A percentile compares a stretch with the other conserved stretches of the same genome.
Conservation (phyloP, 2,329 filamentous ascomycete genomes). For the Fusarium albosuccineum region DNA sequence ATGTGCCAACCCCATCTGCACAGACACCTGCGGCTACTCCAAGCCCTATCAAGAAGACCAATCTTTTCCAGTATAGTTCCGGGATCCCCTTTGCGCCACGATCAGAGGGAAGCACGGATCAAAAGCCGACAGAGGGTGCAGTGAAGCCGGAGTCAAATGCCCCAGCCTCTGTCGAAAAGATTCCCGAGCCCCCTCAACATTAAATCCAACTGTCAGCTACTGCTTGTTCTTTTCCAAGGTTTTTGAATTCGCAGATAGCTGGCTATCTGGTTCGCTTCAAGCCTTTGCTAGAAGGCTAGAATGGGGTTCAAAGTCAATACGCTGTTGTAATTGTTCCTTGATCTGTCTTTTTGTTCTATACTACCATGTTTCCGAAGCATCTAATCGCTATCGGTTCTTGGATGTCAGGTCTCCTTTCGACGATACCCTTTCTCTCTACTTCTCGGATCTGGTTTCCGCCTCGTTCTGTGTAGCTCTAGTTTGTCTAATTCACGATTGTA, state of each 20-base stretch:
- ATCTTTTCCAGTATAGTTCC: conserved; percentile 56
- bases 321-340: conserved; percentile 21
- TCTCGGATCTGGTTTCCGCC: conserved; percentile 6
- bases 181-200: conserved; percentile 16
- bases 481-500: conserved; percentile 36
- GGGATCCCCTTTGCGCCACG: conserved; percentile 63
- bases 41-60: conserved; percentile 52
- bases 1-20: conserved; percentile 54
- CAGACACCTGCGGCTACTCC: conserved; percentile 51
- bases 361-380: conserved; percentile 10
- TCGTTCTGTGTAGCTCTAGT: conserved; percentile 34
- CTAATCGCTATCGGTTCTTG: conserved; percentile 16
- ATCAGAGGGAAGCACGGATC: conserved; percentile 10
- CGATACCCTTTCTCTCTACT: conserved; percentile 42
- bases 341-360: conserved; percentile 19
- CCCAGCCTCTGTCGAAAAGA: conserved; percentile 13
- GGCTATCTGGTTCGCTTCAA: conserved; percentile 15
- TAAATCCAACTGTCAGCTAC: background rate
- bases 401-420: conserved; percentile 34
- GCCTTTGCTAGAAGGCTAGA: conserved; percentile 5
- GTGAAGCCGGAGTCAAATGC: conserved; percentile 6
- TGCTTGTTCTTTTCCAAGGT: background rate
- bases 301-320: conserved; percentile 19
- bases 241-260: conserved; percentile 14
- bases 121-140: background rate